Evolutionary conservation across 2,329 filamentous ascomycete genomes (phyloP).

Genomic region (Sarocladium brachiariae): DNA sequence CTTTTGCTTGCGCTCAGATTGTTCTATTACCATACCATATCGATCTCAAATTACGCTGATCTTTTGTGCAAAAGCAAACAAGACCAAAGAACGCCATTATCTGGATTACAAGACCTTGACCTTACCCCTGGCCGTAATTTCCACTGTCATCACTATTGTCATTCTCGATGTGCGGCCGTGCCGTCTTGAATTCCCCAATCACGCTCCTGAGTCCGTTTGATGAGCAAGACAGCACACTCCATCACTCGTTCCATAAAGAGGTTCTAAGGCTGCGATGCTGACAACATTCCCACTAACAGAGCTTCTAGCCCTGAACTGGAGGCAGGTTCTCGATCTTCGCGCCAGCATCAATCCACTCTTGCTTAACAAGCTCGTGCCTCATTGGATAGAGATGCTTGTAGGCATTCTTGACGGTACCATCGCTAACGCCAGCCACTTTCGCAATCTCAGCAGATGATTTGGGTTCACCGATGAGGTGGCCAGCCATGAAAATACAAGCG

Average conservation of each 20-base stretch:
- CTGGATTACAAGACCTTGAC: too few species aligned
- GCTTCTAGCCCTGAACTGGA: not conserved
- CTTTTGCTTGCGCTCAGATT: too few species aligned
- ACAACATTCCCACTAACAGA: not conserved
- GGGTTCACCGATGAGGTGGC: constrained; percentile 72
- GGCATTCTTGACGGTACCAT: constrained; percentile 92
- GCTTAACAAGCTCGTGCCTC: constrained; percentile 65
- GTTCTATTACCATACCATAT: not conserved
- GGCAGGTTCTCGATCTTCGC: constrained; percentile 50
- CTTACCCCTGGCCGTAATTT: too few species aligned
- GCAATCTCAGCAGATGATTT: constrained; percentile 85
- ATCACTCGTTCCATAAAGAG: too few species aligned
- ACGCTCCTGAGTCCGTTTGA: too few species aligned
- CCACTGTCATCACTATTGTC: too few species aligned
- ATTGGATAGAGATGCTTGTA: constrained; percentile 82
- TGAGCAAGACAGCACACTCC: too few species aligned
- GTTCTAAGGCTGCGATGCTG: too few species aligned
- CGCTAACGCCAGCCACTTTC: constrained; percentile 78
- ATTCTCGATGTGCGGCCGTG: not conserved
- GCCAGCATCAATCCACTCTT: constrained; percentile 67
- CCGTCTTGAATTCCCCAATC: not conserved
- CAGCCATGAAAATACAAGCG: constrained; percentile 94
- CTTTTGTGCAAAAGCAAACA: not conserved
- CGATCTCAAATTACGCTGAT: not conserved
- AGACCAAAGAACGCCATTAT: not conserved